Evolutionary conservation across 2,329 filamentous ascomycete genomes (phyloP).

Genomic region (Trichophyton rubrum): DNA sequence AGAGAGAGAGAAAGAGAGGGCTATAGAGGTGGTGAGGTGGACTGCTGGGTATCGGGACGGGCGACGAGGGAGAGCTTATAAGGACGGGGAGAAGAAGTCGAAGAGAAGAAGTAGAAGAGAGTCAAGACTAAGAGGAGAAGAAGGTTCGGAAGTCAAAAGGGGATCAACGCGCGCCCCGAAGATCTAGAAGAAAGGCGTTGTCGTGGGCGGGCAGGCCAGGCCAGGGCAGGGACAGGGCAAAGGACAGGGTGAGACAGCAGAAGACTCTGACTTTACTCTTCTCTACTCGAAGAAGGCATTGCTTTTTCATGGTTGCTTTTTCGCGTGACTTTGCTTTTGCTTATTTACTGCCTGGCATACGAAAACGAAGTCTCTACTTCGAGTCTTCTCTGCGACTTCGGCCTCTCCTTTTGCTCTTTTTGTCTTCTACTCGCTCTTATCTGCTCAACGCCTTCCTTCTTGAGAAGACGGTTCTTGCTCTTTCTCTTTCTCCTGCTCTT

Average conservation of each 20-base stretch:
- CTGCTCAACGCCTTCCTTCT: neutral
- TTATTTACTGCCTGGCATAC: too few relatives aligned
- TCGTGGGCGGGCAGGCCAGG: slow-evolving; percentile 6
- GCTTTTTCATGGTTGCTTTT: too few relatives aligned
- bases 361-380: too few relatives aligned
- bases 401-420: neutral
- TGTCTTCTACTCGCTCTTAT: neutral
- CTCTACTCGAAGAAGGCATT: too few relatives aligned
- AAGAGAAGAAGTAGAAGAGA: neutral
- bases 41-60: neutral
- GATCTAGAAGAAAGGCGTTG: slow-evolving; percentile 13
- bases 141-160: slow-evolving; percentile 8
- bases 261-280: too few relatives aligned
- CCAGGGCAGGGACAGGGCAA: too few relatives aligned
- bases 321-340: too few relatives aligned
- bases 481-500: neutral
- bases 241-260: neutral
- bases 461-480: neutral
- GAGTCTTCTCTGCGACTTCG: neutral
- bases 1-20: neutral
- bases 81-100: neutral
- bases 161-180: slow-evolving; percentile 14
- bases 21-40: too few relatives aligned
- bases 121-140: slow-evolving; percentile 10
- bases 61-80: neutral